These are phyloP conservation scores for Botrytis hyacinthi DNA, from an alignment of 2,329 filamentous ascomycete species.

Conservation along the genomic window DNA sequence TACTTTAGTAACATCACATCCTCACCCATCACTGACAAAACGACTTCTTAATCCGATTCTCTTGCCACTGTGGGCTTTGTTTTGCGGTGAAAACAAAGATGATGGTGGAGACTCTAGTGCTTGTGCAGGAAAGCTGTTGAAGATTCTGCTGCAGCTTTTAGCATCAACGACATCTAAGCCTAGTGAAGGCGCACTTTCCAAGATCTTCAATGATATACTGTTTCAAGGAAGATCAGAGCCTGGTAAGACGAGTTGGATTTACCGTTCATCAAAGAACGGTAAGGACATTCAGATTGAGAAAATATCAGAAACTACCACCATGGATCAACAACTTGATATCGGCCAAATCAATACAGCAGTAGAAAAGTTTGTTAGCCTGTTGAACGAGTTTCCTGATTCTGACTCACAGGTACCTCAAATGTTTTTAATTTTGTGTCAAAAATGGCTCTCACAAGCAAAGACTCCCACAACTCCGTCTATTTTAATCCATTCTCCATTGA, in stretches of 20 bases:
- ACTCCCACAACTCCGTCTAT: constrained; percentile 8
- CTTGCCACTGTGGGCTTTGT: constrained; percentile 56
- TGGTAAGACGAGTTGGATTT: constrained; percentile 51
- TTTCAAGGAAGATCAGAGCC: constrained; percentile 48
- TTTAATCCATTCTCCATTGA: constrained; percentile 38
- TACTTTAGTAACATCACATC: constrained; percentile 59
- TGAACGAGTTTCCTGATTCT: constrained; percentile 43
- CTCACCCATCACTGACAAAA: constrained; percentile 63
- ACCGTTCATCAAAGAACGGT: constrained; percentile 45
- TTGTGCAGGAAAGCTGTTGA: constrained; percentile 45
- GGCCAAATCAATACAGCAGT: constrained; percentile 42
- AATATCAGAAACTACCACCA: constrained; percentile 18
- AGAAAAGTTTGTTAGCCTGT: constrained; percentile 49
- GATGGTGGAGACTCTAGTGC: not conserved
- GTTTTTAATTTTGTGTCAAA: constrained; percentile 58
- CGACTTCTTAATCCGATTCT: constrained; percentile 59
- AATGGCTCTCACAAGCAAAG: constrained; percentile 50
- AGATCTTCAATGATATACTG: constrained; percentile 54
- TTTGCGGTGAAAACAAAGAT: constrained; percentile 46
- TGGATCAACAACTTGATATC: constrained; percentile 22
- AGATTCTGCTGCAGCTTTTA: constrained; percentile 57
- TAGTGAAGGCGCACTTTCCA: constrained; percentile 44
- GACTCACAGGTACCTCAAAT: constrained; percentile 52
- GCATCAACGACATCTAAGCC: constrained; percentile 42
- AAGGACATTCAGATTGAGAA: constrained; percentile 50